Conservation (phyloP, 148 eudicot species). For the Drosera capensis region DNA sequence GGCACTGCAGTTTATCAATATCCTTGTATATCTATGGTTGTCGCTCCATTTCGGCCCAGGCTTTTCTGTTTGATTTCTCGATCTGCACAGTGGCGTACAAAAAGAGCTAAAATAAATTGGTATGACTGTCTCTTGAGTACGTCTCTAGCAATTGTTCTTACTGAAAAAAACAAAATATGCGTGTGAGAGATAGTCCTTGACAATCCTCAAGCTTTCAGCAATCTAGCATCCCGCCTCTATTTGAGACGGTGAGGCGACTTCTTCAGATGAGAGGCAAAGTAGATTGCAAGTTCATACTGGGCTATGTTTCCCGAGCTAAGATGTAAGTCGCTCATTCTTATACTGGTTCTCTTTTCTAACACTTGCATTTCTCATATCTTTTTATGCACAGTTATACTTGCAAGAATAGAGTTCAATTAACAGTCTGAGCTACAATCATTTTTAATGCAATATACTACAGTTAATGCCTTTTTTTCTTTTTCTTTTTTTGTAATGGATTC, state of each 20-base stretch:
- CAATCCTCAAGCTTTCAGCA: constrained; percentile 73
- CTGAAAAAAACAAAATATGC: background rate
- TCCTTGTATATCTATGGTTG: no score
- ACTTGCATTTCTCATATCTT: background rate
- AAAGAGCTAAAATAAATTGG: no score
- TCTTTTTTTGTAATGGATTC: no score
- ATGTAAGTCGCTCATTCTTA: constrained; percentile 28
- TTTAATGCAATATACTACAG: no score
- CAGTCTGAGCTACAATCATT: no score
- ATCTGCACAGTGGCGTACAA: no score
- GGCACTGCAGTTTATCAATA: no score
- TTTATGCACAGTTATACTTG: background rate
- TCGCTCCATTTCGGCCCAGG: no score
- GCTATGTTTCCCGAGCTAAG: constrained; percentile 71
- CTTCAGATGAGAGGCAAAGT: constrained; percentile 29
- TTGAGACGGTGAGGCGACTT: constrained; percentile 57
- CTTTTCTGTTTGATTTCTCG: no score
- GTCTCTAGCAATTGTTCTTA: background rate
- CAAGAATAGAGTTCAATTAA: background rate
- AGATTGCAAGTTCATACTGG: constrained; percentile 62
- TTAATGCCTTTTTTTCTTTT: no score
- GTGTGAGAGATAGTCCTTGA: constrained; percentile 25
- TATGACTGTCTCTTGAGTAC: background rate
- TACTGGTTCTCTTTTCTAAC: background rate
- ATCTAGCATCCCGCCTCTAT: constrained; percentile 62